Base-by-base conservation (phyloP, 345 rosid species). In the Hypericum androsaemum region DNA sequence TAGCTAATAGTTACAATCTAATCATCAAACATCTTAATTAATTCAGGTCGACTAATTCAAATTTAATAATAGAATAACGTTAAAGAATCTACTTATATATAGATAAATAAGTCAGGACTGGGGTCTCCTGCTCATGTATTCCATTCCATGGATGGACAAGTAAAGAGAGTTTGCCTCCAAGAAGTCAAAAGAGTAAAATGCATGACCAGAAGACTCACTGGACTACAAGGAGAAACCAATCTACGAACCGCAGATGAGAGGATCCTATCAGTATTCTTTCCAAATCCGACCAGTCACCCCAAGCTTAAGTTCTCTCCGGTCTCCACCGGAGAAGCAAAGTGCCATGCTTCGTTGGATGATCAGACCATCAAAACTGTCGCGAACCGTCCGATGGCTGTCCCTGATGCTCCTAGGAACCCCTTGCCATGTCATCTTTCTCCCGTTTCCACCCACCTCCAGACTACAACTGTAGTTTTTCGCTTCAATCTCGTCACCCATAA, bases 371-470 rank as follows among this genome's bases (percentile, higher is more conserved):
- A 77, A 85, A 55, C 95, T 82, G 65, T 82, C 95, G 0, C 89
- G 89, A 41, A 85, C 95, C 69, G 81, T 78, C 39, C 81, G 59
- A 49, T 85, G 89, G 69, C 86, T 74, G 66, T 85, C 95, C 59
- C 89, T 60, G 58, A 81, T 74, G 77, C 94, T 84, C 63, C 94
- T 62, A 0, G 94, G 94, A 41, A 84, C 86, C 39, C 94, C 89
- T 70, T 81, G 88, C 84, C 86, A 84, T 37, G 56, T 70, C 84
- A 79, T 58, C 73, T 82, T 82, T 75, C 89, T 75, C 43, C 86
- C 89, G 6, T 76, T 82, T 14, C 95, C 95, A 41, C 95, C 84
- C n/a, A 85, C 95, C 69, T 82, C 89, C 6, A 85, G 95, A 52
- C 86, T 78, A 70, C 81, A 85, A 63, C 77, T 78, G 54, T 85